A percentile compares a stretch with the other conserved stretches of the same genome.
These are phyloP conservation scores for Pinus tabuliformis DNA, from an alignment of 75 land plant species.

Conservation along the genomic window DNA sequence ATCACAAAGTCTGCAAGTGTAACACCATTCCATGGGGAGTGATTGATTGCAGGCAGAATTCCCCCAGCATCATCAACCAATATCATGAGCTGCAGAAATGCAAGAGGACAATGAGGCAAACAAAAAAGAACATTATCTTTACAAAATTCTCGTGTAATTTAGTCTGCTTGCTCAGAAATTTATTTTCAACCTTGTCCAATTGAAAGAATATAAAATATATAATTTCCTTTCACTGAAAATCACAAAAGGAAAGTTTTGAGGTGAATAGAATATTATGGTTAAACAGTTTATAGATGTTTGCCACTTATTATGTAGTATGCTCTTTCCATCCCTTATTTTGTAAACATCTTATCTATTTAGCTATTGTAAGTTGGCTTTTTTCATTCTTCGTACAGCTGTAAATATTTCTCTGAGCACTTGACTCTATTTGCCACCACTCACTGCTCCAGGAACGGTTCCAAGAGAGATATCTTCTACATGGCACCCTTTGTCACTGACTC, in stretches of 20 bases:
- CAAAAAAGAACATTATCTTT: neutral
- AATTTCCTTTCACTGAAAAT: neutral
- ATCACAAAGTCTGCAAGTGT: conserved; percentile 76
- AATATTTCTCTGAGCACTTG: neutral
- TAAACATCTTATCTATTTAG: neutral
- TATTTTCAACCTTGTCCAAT: neutral
- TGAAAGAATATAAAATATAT: neutral
- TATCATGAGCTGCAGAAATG: conserved; percentile 66
- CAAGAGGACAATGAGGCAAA: conserved; percentile 1
- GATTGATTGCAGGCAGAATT: conserved; percentile 57
- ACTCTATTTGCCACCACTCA: too few species aligned
- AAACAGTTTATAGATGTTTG: neutral
- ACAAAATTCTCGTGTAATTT: neutral
- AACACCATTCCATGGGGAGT: conserved; percentile 86
- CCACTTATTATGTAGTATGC: neutral
- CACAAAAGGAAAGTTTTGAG: neutral
- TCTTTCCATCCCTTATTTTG: neutral
- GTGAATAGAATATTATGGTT: too few species aligned
- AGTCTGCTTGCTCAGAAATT: neutral
- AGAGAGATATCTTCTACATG: too few species aligned
- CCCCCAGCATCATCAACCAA: conserved; percentile 84
- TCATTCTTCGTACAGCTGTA: neutral
- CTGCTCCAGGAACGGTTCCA: too few species aligned
- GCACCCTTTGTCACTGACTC: too few species aligned
- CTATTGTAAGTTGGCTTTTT: neutral